Evolutionary conservation across 768 basidiomycete genomes (phyloP), one percentile per base, ranked within the genome.

Genomic region (Nidularia pulvinata): DNA sequence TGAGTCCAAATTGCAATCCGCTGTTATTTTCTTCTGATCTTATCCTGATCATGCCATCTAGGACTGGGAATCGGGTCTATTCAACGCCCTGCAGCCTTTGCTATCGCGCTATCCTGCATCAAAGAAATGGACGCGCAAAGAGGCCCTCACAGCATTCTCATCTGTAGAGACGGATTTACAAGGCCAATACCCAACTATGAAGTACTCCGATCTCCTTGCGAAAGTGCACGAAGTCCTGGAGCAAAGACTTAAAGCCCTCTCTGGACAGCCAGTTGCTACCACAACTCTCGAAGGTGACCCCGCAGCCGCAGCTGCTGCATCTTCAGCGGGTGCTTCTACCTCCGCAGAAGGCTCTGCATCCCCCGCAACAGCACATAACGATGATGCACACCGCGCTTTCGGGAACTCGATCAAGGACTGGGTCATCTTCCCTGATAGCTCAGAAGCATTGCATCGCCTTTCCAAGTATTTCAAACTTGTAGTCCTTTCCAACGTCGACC

Each of bases 41-140:
- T 19, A 19, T 19, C 19, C 19, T 19, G 19, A 19, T 19, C 19
- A 19, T 19, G 49, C 46, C 19, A 33, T 52, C 6, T 52, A 86
- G 78, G 85, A 92, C 65, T 91, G 89, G 89, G 89, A 91, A 67
- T 75, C 79, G 5, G 85, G 86, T 13, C 78, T 92, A 49, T 80
- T 78, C 67, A 63, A 72, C 10, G 78, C 72, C 1, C 72, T 91
- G 33, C 62, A 73, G 44, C 86, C 84, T 1, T 69, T 87, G 33
- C 71, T 87, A 44, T 61, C 65, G 22, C 69, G 69, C 19, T 77
- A 77, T 53, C 65, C 72, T 2, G 67, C 66, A 13, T 69, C 75
- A 4, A 65, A 68, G 33, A 53, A 60, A 7, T 83, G 84, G 79
- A 69, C 77, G 22, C 77, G 78, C 55, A 68, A 74, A 45, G 81